Base-by-base conservation (phyloP, 306 rosid genomes). In the Chamaecrista fasciculata region DNA sequence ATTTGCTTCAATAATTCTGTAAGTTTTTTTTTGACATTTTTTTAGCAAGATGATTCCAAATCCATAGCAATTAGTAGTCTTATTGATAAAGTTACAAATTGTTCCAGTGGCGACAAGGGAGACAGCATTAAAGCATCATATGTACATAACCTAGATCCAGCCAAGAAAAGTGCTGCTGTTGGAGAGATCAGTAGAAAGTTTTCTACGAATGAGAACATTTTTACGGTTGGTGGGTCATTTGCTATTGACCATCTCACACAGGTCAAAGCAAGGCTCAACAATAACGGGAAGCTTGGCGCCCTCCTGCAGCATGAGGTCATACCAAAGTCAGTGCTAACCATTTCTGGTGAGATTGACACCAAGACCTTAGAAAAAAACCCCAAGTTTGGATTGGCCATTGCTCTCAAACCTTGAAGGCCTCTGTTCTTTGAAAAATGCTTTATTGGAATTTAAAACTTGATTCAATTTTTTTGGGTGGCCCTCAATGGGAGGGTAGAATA, bases 261-360 rank as follows among this genome's bases (percentile, higher is more conserved):
- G 60, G 86, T 87, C 74, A 95, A 89, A 78, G 96, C 91, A n/a
- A 91, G 83, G 83, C 81, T 95, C 81, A 89, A 95, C 88, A 91
- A 84, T 66, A 80, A 84, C 0, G 97, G 97, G 74, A 89, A 77
- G 76, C 82, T 95, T 15, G 97, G 91, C 14, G 97, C 92, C 34
- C 88, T 89, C 56, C 78, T 95, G 62, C 99, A 95, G 80, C 99
- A 95, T 56, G 92, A 89, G 82, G 74, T 91, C 72, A 67, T 95
- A 57, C 96, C 99, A 0, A 95, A 95, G 82, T 95, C 99, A 12
- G 44, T 87, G 78, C 69, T 95, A 76, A 91, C 99, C 34, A 66
- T 95, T 68, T 82, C 97, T n/a, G 87, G 99, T 21, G 99, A 95
- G 88, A 59, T 95, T 15, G 96, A 95, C 72, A 91, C 99, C 68